These are phyloP conservation scores for Exophiala sideris DNA, from an alignment of 2,329 filamentous ascomycete genomes.

Conservation along the genomic window DNA sequence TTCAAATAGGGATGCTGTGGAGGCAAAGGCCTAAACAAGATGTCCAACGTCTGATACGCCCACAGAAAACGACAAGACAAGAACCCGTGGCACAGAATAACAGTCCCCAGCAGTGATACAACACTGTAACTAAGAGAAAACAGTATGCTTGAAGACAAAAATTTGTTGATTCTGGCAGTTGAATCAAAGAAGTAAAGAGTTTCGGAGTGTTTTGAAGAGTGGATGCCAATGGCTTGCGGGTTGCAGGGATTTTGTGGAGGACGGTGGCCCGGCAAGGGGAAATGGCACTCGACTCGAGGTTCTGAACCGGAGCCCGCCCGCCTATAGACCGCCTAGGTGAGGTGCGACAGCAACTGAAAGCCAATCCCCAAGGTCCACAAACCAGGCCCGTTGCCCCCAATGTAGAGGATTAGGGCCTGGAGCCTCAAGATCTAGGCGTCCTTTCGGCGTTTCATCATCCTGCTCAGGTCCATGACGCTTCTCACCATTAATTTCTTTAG, in stretches of 20 bases:
- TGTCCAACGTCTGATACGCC: no score
- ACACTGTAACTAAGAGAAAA: background rate
- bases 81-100: no score
- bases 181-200: background rate
- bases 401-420: background rate
- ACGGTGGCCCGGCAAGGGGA: background rate
- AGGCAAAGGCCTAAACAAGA: no score
- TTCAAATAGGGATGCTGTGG: no score
- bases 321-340: background rate
- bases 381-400: constrained; percentile 4
- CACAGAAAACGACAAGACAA: no score
- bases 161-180: background rate
- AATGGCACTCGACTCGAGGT: background rate
- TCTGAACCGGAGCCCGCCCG: background rate
- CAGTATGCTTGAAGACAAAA: background rate
- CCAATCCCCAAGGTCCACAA: background rate
- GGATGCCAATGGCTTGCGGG: background rate
- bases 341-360: background rate
- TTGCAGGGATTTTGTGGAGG: background rate
- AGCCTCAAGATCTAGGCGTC: background rate
- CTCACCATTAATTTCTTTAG: background rate
- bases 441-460: background rate
- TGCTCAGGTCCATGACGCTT: background rate
- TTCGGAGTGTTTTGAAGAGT: constrained; percentile 1
- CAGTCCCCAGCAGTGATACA: background rate